These are phyloP conservation scores for Lichtheimia corymbifera DNA, from an alignment of 371 early-diverging fungal genomes.

Conservation along the genomic window DNA sequence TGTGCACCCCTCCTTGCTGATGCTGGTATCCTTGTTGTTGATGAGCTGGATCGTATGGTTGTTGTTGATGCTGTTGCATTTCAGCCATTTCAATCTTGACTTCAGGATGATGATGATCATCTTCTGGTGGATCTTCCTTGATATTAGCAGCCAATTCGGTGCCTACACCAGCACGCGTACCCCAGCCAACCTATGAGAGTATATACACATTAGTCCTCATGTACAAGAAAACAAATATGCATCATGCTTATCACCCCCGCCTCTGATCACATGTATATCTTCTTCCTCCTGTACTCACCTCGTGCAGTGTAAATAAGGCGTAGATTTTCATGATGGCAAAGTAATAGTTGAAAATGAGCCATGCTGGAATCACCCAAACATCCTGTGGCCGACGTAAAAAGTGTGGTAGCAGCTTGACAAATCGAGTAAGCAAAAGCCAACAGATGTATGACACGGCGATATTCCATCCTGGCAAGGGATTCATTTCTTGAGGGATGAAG, in stretches of 20 bases:
- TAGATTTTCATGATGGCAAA: conserved; percentile 68
- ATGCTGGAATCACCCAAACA: conserved; percentile 58
- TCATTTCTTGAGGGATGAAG: conserved; percentile 12
- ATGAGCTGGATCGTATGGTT: not conserved
- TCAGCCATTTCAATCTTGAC: conserved; percentile 40
- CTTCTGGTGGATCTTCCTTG: conserved; percentile 19
- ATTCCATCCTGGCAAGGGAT: conserved; percentile 48
- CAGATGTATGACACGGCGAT: conserved; percentile 56
- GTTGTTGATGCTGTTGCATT: conserved; percentile 10
- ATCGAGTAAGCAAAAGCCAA: conserved; percentile 63
- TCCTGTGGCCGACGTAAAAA: conserved; percentile 63
- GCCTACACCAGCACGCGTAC: conserved; percentile 51
- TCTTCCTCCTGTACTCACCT: conserved; percentile 24
- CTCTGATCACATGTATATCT: not conserved
- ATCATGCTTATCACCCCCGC: too few relatives aligned
- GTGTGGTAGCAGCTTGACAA: conserved; percentile 62
- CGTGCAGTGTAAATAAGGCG: conserved; percentile 65
- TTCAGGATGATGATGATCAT: conserved; percentile 6
- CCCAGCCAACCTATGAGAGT: conserved; percentile 50
- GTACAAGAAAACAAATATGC: too few relatives aligned
- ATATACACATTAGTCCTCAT: not conserved
- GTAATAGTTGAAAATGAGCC: conserved; percentile 66
- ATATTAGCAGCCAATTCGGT: conserved; percentile 44
- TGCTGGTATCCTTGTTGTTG: conserved; percentile 12
- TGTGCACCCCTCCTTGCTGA: not conserved